phyloP scores from a whole-genome alignment of 345 rosid species.

The Trapa incisa region DNA sequence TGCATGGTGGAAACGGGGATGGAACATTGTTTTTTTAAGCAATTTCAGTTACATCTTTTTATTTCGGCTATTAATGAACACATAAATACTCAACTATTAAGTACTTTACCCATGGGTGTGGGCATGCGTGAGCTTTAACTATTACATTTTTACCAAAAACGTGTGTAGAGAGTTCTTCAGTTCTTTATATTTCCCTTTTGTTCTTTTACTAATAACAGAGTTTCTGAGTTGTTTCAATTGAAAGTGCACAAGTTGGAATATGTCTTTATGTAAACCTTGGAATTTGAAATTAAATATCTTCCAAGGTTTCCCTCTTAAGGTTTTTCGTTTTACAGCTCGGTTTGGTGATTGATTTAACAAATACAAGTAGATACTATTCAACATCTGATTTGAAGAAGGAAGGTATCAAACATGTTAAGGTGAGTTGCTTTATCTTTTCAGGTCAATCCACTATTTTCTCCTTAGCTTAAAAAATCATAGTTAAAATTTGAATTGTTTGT shows the following conservation, averaged over 20 bases:
- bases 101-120: background rate
- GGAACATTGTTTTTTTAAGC: too few relatives aligned
- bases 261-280: too few relatives aligned
- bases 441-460: background rate
- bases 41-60: too few relatives aligned
- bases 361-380: constrained; percentile 79
- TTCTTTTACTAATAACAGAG: background rate
- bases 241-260: background rate
- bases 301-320: background rate
- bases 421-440: constrained; percentile 8
- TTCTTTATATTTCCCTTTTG: background rate
- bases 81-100: too few relatives aligned
- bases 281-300: background rate
- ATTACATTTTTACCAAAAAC: background rate
- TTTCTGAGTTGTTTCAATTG: background rate
- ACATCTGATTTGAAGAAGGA: constrained; percentile 64
- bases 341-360: constrained; percentile 94
- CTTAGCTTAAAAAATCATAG: background rate
- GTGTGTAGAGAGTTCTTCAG: background rate
- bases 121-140: background rate
- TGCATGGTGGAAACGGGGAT: too few relatives aligned
- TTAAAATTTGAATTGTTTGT: constrained; percentile 15
- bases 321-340: constrained; percentile 52
- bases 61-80: too few relatives aligned
- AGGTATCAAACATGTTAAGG: constrained; percentile 93